Base-by-base conservation (phyloP, 2,329 filamentous ascomycete genomes). In the Xylaria sp. region DNA sequence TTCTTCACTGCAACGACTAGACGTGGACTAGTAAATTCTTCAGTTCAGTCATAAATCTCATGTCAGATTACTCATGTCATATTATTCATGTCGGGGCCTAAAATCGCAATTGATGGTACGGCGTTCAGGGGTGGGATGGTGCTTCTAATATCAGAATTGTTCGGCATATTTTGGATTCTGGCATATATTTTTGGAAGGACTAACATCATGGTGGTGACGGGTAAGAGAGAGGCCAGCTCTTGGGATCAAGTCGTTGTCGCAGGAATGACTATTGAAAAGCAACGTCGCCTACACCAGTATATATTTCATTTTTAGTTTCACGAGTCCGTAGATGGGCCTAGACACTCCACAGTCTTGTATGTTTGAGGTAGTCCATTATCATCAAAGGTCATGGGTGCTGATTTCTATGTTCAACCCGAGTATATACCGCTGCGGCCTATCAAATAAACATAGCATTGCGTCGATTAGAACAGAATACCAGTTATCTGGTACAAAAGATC, bases 1-100 rank as follows among this genome's bases (percentile, higher is more conserved):
- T 30, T 73, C 79, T 42, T 78, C 80, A 71, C 71, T 84, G 67
- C 79, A 83, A 64, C 72, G 75, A 65, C 72, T 83, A 42, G 78
- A 75, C 11, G 64, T 74, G 17, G 77, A 76, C 3, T 69, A 77
- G 72, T 79, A 75, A 73, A 67, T 2, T 17, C n/a, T 42, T 17
- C 12, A 42, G 12, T 39, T 47, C 1, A 27, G 4, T 47, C 45
- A 45, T 42, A 19, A 39, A 61, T 17, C 24, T 59, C 24, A 48
- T 64, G 11, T 63, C 9, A 19, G 55, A 34, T 58, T 60, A 21
- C 24, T 59, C 24, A 48, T 64, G 11, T 63, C 9, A 19, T 55
- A 34, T 58, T 60, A 11, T 64, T 42, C 36, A 53, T 60, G 27
- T 32, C 47, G 21, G 21, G 32, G 34, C 21, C 32, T 12, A 11